Conservation (phyloP, 1,139 yeast genomes). For the Diutina ranongensis region DNA sequence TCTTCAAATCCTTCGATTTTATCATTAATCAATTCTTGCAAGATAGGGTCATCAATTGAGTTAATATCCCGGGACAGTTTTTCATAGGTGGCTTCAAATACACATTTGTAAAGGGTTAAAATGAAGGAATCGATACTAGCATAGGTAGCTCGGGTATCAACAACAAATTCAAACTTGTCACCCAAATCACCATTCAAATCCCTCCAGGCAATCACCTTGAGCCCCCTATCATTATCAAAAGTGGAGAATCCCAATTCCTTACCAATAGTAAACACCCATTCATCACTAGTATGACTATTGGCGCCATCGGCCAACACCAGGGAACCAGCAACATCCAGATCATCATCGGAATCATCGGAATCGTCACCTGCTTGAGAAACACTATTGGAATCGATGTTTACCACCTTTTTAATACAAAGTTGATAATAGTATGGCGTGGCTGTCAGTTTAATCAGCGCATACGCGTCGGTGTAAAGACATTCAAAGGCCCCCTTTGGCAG, state of each 20-base stretch:
- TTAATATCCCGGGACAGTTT: constrained; percentile 38
- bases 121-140: constrained; percentile 57
- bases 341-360: constrained; percentile 36
- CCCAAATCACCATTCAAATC: constrained; percentile 83
- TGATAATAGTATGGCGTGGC: constrained; percentile 59
- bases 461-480: constrained; percentile 70
- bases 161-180: constrained; percentile 71
- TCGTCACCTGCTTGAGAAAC: constrained; percentile 44
- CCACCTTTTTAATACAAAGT: constrained; percentile 51
- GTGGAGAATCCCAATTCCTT: not conserved
- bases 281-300: not conserved
- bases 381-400: constrained; percentile 30
- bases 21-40: constrained; percentile 44
- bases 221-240: constrained; percentile 11
- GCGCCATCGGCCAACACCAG: not conserved
- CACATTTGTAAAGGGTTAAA: constrained; percentile 50
- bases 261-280: constrained; percentile 3
- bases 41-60: constrained; percentile 21
- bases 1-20: constrained; percentile 9
- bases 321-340: constrained; percentile 12
- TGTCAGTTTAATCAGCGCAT: constrained; percentile 59
- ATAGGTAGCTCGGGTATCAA: constrained; percentile 48
- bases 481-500: constrained; percentile 85
- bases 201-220: constrained; percentile 60
- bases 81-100: constrained; percentile 66